Evolutionary conservation across 208 protist genomes (phyloP).

Genomic region (Crithidia brevicula): DNA sequence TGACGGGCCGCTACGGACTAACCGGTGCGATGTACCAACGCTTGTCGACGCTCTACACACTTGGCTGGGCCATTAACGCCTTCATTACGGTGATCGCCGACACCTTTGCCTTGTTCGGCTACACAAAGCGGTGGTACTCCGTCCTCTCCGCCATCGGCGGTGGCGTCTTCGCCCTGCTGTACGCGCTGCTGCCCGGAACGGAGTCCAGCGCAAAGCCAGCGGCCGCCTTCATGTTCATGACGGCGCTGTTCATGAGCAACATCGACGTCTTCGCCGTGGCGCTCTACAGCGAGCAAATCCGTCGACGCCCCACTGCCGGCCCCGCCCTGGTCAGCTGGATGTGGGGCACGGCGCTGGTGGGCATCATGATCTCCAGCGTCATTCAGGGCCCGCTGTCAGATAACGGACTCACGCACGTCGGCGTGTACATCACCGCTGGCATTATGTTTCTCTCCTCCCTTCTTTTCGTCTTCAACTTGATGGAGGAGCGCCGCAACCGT

Average conservation of each 20-base stretch:
- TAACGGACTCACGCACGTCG: conserved; percentile 31
- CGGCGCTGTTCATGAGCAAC: conserved; percentile 51
- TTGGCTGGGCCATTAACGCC: conserved; percentile 75
- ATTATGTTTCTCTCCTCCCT: conserved; percentile 49
- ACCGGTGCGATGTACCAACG: conserved; percentile 52
- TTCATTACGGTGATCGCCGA: conserved; percentile 67
- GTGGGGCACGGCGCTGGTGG: conserved; percentile 59
- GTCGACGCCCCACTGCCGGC: conserved; percentile 35
- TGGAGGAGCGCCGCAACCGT: conserved; percentile 53
- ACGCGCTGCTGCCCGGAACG: conserved; percentile 50
- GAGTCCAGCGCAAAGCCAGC: conserved; percentile 35
- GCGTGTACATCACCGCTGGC: conserved; percentile 42
- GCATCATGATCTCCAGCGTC: conserved; percentile 43
- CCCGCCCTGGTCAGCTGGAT: conserved; percentile 68
- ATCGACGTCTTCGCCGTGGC: conserved; percentile 73
- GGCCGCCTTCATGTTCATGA: conserved; percentile 54
- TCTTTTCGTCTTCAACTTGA: conserved; percentile 64
- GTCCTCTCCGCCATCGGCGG: conserved; percentile 55
- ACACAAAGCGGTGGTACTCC: conserved; percentile 82
- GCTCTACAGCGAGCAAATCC: conserved; percentile 68
- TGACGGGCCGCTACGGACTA: conserved; percentile 49
- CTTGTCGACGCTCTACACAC: conserved; percentile 44
- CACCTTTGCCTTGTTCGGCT: conserved; percentile 64
- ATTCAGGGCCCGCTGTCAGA: conserved; percentile 62
- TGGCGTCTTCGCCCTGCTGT: conserved; percentile 47